Conservation (phyloP, 352 stramenopile genomes). For the Phytophthora boehmeriae region DNA sequence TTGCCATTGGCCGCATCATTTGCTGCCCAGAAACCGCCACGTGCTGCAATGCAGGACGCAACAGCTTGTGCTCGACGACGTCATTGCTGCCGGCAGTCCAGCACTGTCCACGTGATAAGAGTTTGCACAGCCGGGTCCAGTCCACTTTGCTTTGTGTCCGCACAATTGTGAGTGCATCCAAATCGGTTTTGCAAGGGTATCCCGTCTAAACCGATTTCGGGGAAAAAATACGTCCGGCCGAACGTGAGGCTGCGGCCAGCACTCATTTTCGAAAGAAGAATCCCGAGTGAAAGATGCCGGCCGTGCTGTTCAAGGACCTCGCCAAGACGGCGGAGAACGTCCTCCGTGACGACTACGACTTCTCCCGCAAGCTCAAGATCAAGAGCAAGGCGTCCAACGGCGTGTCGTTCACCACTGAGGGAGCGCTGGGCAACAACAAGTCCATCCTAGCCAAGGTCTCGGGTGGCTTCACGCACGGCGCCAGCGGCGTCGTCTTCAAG, state of each 20-base stretch:
- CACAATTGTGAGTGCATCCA: no score
- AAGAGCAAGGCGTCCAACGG: conserved; percentile 81
- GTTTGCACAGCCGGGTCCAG: no score
- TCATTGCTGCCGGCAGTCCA: no score
- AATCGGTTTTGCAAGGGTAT: neutral
- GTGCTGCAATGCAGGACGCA: neutral
- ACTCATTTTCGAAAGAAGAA: conserved; percentile 57
- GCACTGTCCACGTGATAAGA: no score
- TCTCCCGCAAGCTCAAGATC: conserved; percentile 83
- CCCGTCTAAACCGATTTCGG: neutral
- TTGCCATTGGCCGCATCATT: neutral
- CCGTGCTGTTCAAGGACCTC: conserved; percentile 83
- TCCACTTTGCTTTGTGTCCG: no score
- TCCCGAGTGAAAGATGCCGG: conserved; percentile 40
- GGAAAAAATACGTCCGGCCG: conserved; percentile 25
- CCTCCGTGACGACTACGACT: conserved; percentile 80
- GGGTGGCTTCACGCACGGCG: conserved; percentile 73
- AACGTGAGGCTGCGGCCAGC: no score
- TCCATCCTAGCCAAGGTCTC: conserved; percentile 84
- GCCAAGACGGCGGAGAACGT: conserved; percentile 80
- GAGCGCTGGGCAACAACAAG: conserved; percentile 80
- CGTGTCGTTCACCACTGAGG: conserved; percentile 80
- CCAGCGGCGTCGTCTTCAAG: conserved; percentile 78
- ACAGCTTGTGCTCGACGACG: no score
- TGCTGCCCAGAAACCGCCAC: neutral